Evolutionary conservation across 495 filamentous ascomycete species (phyloP), one percentile per base, ranked within the genome.

Genomic region (Daldinia decipiens): DNA sequence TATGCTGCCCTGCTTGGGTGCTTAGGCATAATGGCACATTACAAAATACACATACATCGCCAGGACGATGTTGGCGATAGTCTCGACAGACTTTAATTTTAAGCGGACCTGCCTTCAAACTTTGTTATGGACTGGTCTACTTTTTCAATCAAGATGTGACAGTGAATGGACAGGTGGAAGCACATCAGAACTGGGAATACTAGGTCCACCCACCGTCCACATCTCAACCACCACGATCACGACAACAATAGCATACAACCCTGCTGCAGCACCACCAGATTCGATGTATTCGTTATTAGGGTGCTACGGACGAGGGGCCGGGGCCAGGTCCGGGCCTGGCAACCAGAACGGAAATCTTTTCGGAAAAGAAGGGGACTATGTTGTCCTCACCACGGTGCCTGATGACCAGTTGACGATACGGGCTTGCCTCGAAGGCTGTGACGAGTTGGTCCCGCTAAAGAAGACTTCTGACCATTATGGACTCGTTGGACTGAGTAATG

Each of bases 191-290:
- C 13, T 74, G 15, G 68, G 63, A 32, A 11, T 58, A 24, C 4
- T 68, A 2, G 67, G 70, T 19, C 58, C 38, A 17, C 64, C 70
- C 12, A 36, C 8, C 27, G 21, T 60, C 47, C 24, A 59, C 21
- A 27, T 47, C 7, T 12, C 60, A n/a, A 76, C 63, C 9, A 59
- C 76, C 29, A 76, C 68, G 19, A 51, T 76, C 45, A 74, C 73
- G 2, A 76, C 73, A 2, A 72, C 66, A 9, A 55, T 77, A 70
- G 65, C 54, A 34, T 75, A 73, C 40, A 68, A 63, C 19, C 73
- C 73, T 27, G 60, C 68, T 1, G 24, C 57, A 31, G 24, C 64
- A 38, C 67, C 73, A 4, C 61, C 6, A 24, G 57, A 59, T 24
- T 64, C 64, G 21, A 50, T 32, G 32, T 73, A 65, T 54, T 53